Evolutionary conservation across 192 early-diverging fungal species (phyloP), one percentile per base, ranked within the genome.

Genomic region (Entomortierella beljakovae): DNA sequence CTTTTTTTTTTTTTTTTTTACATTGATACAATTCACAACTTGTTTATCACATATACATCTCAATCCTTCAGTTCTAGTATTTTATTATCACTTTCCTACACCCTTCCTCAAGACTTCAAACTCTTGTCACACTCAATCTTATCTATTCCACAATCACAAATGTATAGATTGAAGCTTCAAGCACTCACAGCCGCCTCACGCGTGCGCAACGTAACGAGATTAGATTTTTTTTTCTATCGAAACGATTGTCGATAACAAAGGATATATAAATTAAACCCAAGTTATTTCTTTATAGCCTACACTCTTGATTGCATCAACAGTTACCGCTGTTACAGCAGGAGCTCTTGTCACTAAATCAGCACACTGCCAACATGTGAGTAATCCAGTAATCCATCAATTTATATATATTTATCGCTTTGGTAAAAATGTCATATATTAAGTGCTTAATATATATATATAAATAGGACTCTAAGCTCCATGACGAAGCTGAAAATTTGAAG

Each of bases 91-190:
- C 7, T 15, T n/a, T 22, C 49, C 7, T n/a, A 6, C 37, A 35
- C 35, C 20, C n/a, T 28, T 42, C 29, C 29, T 5, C 35, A 7
- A 54, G 11, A n/a, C 13, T 20, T 6, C 9, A 20, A 9, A 43
- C 0, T 38, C 43, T 23, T 28, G 34, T 33, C 40, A 28, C 13
- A 26, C 49, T 42, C 57, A 31, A 34, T 49, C 31, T 25, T n/a
- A 23, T 5, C 57, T 1, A 18, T 2, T 28, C 16, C 3, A 9
- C 23, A 16, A 15, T 52, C 50, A n/a, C 54, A 2, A 32, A 74
- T 74, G 71, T 74, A 74, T 46, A 74, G 48, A 34, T 31, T 74
- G 62, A 65, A 73, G 35, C 57, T 57, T 25, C 57, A 74, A 28
- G 38, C 57, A 28, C 22, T 66, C 56, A 37, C 43, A 28, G 51